Conservation (phyloP, 345 rosid genomes). For the Bruguiera parviflora region DNA sequence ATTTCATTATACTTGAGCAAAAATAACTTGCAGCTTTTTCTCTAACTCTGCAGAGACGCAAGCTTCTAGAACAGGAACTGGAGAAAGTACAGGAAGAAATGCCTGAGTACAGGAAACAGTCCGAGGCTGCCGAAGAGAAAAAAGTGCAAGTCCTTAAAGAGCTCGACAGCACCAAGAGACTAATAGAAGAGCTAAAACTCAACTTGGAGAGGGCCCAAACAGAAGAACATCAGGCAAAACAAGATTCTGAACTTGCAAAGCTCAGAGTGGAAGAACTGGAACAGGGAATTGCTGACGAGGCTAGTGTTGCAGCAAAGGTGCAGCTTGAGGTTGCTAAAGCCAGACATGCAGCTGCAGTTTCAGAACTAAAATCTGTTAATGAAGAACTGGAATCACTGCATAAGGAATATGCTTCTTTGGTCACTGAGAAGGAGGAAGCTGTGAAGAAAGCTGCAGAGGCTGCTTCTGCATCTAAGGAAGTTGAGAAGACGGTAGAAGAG, state of each 20-base stretch:
- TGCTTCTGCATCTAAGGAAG: slow-evolving; percentile 62
- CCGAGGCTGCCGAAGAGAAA: slow-evolving; percentile 60
- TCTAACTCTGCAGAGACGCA: slow-evolving; percentile 48
- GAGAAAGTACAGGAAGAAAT: slow-evolving; percentile 63
- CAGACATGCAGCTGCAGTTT: slow-evolving; percentile 65
- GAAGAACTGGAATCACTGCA: slow-evolving; percentile 57
- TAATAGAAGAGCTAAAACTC: slow-evolving; percentile 77
- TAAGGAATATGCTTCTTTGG: slow-evolving; percentile 53
- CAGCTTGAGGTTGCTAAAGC: slow-evolving; percentile 92
- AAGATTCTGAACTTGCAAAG: slow-evolving; percentile 84
- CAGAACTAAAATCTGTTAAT: slow-evolving; percentile 67
- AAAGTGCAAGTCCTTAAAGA: slow-evolving; percentile 59
- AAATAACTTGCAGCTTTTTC: slow-evolving; percentile 10
- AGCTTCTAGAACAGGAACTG: slow-evolving; percentile 69
- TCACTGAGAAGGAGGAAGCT: slow-evolving; percentile 55
- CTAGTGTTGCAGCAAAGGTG: slow-evolving; percentile 88
- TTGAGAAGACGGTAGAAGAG: slow-evolving; percentile 87
- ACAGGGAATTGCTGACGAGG: slow-evolving; percentile 87
- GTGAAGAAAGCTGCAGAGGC: slow-evolving; percentile 70
- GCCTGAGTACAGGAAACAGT: slow-evolving; percentile 54
- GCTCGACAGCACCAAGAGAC: slow-evolving; percentile 75
- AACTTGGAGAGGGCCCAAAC: slow-evolving; percentile 84
- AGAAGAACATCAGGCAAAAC: slow-evolving; percentile 88
- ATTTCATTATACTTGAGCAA: slow-evolving; percentile 4
- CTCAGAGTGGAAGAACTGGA: slow-evolving; percentile 90